Evolutionary conservation across 495 filamentous ascomycete species (phyloP).

Genomic region (Lasiosphaeris hirsuta): DNA sequence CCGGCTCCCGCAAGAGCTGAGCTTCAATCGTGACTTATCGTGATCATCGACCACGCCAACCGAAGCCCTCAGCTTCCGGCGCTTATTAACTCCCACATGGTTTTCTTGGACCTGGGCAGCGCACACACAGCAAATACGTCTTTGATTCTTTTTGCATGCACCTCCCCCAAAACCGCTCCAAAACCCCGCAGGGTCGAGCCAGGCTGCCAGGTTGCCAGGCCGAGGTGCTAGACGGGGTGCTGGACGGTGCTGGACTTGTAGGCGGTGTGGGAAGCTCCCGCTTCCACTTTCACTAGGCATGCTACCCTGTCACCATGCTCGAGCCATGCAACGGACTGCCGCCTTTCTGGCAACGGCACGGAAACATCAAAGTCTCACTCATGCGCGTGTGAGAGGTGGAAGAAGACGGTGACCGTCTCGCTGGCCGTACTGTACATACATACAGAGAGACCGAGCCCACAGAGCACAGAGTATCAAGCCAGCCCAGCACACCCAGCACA

Average conservation of each 20-base stretch:
- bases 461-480: no score
- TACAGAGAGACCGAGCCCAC: no score
- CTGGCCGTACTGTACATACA: neutral
- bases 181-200: constrained; percentile 6
- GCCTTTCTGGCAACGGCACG: no score
- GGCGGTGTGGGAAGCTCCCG: constrained; percentile 5
- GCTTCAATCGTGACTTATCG: neutral
- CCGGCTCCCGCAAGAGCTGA: constrained; percentile 2
- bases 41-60: neutral
- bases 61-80: constrained; percentile 8
- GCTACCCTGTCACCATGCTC: no score
- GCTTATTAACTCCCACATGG: constrained; percentile 15
- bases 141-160: neutral
- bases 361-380: no score
- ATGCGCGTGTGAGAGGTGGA: no score
- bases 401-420: no score
- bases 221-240: neutral
- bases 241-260: constrained; percentile 6
- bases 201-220: neutral
- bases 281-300: no score
- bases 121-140: neutral
- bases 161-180: neutral
- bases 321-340: no score
- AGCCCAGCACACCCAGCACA: no score
- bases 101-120: constrained; percentile 1